Evolutionary conservation across 1,139 yeast species (phyloP), one percentile per base, ranked within the genome.

Genomic region (Suhomyces choctaworum): DNA sequence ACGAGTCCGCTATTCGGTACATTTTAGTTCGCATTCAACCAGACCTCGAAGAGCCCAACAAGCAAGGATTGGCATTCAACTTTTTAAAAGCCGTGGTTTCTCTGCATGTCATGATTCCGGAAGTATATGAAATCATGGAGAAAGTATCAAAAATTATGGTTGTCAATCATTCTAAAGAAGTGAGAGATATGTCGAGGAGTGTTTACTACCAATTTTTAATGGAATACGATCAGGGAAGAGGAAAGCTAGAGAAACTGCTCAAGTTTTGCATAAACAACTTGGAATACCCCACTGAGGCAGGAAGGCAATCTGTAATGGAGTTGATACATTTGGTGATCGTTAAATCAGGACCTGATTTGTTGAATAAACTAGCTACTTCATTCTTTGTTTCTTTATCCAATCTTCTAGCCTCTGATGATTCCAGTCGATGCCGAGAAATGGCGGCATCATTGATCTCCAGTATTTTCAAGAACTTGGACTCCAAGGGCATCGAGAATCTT

Each of bases 191-290:
- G 62, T 81, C 97, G 7, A 76, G 97, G 58, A 76, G 87, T 45
- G 80, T 86, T 1, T 94, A 80, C 57, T 85, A 80, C 58, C 92
- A 82, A 52, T 94, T 92, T 51, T 64, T 92, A 51, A 85, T 90
- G 82, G 96, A 89, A 51, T 92, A 87, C 52, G 97, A 95, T 50
- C 97, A 92, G 63, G 90, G 97, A 21, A 76, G 82, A 52, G 90
- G 94, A 5, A 78, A 89, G 46, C 62, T 92, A 35, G 94, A 86
- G 47, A 86, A 82, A 50, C 95, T 87, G 50, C 81, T 90, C 60
- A 80, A 82, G 45, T 82, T 83, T 52, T 70, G 92, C 60, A 84
- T 90, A n/a, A 79, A 78, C 44, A 92, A 94, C 56, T 66, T 94
- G 52, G 74, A 80, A 17, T 94, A 94, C 55, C 92, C 95, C 10